Base-by-base conservation (phyloP, 1,139 yeast species). In the Taphrina sp. region DNA sequence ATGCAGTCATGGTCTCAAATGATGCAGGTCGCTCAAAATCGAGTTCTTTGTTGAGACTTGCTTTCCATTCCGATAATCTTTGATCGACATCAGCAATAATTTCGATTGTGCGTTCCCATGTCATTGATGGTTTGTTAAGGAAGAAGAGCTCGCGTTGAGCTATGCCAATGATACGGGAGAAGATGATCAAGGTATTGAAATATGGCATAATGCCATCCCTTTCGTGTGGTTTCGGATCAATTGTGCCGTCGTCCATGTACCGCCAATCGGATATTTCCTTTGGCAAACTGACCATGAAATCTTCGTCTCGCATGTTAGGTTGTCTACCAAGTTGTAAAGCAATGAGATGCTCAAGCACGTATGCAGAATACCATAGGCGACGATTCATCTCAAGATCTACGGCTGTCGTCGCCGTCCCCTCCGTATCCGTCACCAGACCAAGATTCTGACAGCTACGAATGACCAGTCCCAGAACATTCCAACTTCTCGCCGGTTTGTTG, bases 281-380 rank as follows among this genome's bases (percentile, higher is more conserved):
- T n/a, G 62, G 62, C 7, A 58, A 41, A 12, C 59, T 58, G 5
- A 60, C 57, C 5, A 60, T 34, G 7, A 39, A 46, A 17, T 51
- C 49, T 22, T 53, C 47, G 36, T 60, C 62, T 3, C 55, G 46
- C 34, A 60, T 58, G 36, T 53, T 54, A 12, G 62, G 57, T 22
- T 60, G 60, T 17, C 62, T 52, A 4, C 62, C 62, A 3, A 60
- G 53, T 45, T 58, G 41, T 5, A 58, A 52, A 29, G 61, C 56
- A 19, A 60, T 35, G 29, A 55, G 47, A n/a, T 60, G 56, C 37
- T 59, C 61, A 35, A 59, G 29, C 19, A 59, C 60, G 24, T 59
- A 59, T 5, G 58, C 33, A 12, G 61, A 59, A 28, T 59, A 58
- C 61, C 61, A 58, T 10, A 58, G 47, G 17, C 61, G 41, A 2